Conservation (phyloP, 2,329 filamentous ascomycete genomes). For the Calonectria pseudoreteaudii region DNA sequence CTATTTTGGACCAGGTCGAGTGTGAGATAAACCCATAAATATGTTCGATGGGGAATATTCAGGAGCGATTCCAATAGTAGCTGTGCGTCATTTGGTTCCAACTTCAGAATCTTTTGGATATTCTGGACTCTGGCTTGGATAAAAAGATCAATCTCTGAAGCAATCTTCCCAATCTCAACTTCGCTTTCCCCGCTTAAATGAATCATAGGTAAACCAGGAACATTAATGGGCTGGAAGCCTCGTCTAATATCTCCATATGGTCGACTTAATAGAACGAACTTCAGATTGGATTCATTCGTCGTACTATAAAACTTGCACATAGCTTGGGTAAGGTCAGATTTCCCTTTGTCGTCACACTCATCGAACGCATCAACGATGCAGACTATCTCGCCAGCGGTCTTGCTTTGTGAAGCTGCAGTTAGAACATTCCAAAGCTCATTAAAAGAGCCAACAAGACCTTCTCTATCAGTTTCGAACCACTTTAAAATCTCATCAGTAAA, state of each 20-base stretch:
- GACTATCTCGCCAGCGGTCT: slow-evolving; percentile 40
- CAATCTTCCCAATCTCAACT: slow-evolving; percentile 31
- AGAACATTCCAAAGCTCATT: slow-evolving; percentile 48
- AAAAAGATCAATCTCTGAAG: slow-evolving; percentile 35
- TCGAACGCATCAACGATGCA: slow-evolving; percentile 56
- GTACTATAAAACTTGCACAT: slow-evolving; percentile 41
- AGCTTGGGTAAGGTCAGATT: slow-evolving; percentile 34
- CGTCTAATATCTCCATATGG: slow-evolving; percentile 41
- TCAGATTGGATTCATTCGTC: slow-evolving; percentile 37
- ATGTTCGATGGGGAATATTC: slow-evolving; percentile 34
- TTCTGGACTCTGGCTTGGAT: slow-evolving; percentile 27
- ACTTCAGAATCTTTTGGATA: neutral
- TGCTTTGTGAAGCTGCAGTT: slow-evolving; percentile 21
- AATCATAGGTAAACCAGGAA: slow-evolving; percentile 24
- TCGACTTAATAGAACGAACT: slow-evolving; percentile 51
- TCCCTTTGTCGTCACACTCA: slow-evolving; percentile 47
- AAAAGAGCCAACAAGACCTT: slow-evolving; percentile 37
- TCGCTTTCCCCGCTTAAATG: slow-evolving; percentile 34
- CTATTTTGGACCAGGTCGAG: slow-evolving; percentile 29
- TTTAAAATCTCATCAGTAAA: slow-evolving; percentile 37
- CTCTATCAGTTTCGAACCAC: slow-evolving; percentile 32
- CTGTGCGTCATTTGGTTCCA: slow-evolving; percentile 20
- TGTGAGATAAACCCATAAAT: slow-evolving; percentile 43
- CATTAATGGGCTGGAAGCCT: slow-evolving; percentile 28
- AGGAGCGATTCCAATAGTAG: slow-evolving; percentile 26